Conservation (phyloP, 75 land plant genomes). For the Pseudotsuga menziesii region DNA sequence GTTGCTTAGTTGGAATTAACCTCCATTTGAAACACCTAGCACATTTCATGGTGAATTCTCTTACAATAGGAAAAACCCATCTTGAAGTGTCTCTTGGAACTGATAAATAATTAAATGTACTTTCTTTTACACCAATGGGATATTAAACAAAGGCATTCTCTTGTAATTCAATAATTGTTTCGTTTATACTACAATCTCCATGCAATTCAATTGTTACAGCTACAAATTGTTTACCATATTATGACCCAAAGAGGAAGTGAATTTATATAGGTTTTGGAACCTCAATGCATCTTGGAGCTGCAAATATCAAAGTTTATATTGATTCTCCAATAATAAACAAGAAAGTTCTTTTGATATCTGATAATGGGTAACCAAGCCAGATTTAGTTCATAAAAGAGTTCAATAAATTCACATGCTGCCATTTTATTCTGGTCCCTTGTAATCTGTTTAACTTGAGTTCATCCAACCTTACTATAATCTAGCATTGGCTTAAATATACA, state of each 20-base stretch:
- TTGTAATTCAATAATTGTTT: slow-evolving; percentile 37
- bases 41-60: slow-evolving; percentile 77
- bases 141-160: background rate
- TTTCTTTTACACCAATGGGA: background rate
- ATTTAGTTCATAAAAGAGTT: slow-evolving; percentile 70
- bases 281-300: slow-evolving; percentile 88
- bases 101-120: background rate
- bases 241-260: slow-evolving; percentile 58
- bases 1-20: slow-evolving; percentile 69
- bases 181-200: slow-evolving; percentile 82
- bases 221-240: slow-evolving; percentile 93
- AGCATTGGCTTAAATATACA: too few species aligned
- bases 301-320: slow-evolving; percentile 80
- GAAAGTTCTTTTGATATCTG: slow-evolving; percentile 79
- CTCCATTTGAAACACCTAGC: slow-evolving; percentile 80
- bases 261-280: slow-evolving; percentile 70
- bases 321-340: slow-evolving; percentile 90
- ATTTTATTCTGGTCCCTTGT: slow-evolving; percentile 76
- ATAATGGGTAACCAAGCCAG: slow-evolving; percentile 69
- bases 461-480: too few species aligned
- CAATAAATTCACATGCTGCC: slow-evolving; percentile 69
- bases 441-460: slow-evolving; percentile 81
- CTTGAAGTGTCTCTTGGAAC: slow-evolving; percentile 7
- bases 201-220: slow-evolving; percentile 76
- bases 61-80: slow-evolving; percentile 47